Evolutionary conservation across 208 protist genomes (phyloP).

Genomic region (Trypanosoma platydactyli): DNA sequence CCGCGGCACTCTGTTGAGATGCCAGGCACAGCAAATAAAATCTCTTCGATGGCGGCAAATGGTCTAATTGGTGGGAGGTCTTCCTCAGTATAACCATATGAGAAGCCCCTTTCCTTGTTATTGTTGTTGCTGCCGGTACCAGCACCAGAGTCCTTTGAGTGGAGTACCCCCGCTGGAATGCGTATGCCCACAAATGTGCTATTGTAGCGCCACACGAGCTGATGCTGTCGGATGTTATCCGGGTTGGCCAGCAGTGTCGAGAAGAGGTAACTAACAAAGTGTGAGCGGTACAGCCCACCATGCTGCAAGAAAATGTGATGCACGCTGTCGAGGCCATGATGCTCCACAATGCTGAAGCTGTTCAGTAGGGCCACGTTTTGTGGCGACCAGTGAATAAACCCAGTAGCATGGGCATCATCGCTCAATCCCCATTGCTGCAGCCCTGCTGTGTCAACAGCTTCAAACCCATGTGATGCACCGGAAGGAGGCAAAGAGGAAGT

Average conservation of each 20-base stretch:
- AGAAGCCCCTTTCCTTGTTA: background rate
- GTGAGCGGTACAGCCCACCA: slow-evolving; percentile 74
- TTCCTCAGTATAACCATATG: background rate
- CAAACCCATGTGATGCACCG: background rate
- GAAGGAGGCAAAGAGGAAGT: background rate
- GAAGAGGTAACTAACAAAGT: slow-evolving; percentile 84
- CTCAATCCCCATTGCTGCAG: background rate
- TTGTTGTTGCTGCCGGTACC: background rate
- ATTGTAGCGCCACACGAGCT: slow-evolving; percentile 78
- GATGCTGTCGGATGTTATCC: slow-evolving; percentile 35
- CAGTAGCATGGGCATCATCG: background rate
- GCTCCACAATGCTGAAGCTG: slow-evolving; percentile 87
- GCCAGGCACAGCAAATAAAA: slow-evolving; percentile 87
- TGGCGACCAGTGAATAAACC: slow-evolving; percentile 23
- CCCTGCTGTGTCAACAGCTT: background rate
- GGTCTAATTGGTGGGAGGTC: slow-evolving; percentile 51
- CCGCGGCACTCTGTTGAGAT: slow-evolving; percentile 83
- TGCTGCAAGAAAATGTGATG: slow-evolving; percentile 76
- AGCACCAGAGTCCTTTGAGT: background rate
- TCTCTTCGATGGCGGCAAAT: slow-evolving; percentile 85
- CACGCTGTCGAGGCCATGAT: slow-evolving; percentile 70
- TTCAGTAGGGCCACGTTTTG: slow-evolving; percentile 79
- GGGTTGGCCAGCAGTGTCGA: slow-evolving; percentile 46
- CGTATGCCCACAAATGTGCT: slow-evolving; percentile 61
- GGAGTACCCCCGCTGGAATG: slow-evolving; percentile 45